Base-by-base conservation (phyloP, 306 rosid genomes). In the Begonia loranthoides region DNA sequence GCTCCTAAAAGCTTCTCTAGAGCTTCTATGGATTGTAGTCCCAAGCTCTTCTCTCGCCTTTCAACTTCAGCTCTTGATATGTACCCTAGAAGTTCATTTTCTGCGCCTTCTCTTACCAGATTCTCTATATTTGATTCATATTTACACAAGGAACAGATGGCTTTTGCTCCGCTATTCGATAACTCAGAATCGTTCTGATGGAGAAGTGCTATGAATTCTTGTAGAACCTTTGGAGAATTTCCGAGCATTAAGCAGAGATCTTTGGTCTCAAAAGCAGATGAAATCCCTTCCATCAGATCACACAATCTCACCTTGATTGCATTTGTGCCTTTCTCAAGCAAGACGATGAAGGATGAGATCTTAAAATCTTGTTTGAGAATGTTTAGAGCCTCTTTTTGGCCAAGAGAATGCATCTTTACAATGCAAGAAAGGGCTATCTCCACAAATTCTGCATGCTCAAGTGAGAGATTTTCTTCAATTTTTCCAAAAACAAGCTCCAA, bases 151-250 rank as follows among this genome's bases (percentile, higher is more conserved):
- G 83, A 68, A 49, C 73, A 69, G 22, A 83, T 54, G 55, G 76
- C 94, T 63, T 57, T 74, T 11, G 79, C 54, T 55, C 76, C 96
- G 6, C 79, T 78, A 63, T 70, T 75, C 12, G 94, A 72, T 19
- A 38, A 66, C 66, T 75, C 83, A 1, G 73, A 79, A 1, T 66
- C 49, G 33, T 63, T 68, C 45, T 56, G 62, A 41, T 15, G 13
- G 47, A 59, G 62, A 45, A 70, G 55, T 17, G 8, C 58, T 59
- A 72, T 64, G 39, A 78, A 62, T 69, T 66, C 70, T 34, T 55
- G 71, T 15, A 83, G 52, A 17, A 87, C 57, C 41, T 62, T 61
- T 22, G 19, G 56, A 44, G 51, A 17, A 52, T 58, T 75, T 19
- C 89, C 95, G 47, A 87, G 68, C 39, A 63, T 40, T 15, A 7